Evolutionary conservation across 2,329 filamentous ascomycete genomes (phyloP), one percentile per base, ranked within the genome.

Genomic region (Fusarium sp.): DNA sequence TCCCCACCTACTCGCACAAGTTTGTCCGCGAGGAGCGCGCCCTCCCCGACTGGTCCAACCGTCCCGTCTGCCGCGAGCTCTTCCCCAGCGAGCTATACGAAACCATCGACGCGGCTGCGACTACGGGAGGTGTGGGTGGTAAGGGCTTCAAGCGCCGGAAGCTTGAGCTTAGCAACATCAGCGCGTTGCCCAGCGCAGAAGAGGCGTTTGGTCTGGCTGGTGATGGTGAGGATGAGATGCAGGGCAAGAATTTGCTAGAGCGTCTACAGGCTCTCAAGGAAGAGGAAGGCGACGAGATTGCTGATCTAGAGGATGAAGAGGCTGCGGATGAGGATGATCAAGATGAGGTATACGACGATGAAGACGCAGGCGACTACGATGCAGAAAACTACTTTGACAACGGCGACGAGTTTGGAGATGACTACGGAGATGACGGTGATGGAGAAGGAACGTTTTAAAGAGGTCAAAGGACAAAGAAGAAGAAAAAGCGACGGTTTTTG

Each of bases 321-420:
- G 86, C 82, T 10, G 77, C 81, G 43, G 82, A 83, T 37, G 85
- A 86, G 61, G 85, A 85, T 11, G 86, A 86, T 20, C 85, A 87
- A 73, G 87, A 88, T 64, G 86, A 88, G 64, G 83, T 82, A 27
- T 88, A 87, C 70, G 88, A 91, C 57, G 89, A 91, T 65, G 88
- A 90, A 67, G 88, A 89, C 58, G 89, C 87, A 2, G 89, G 89
- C 9, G 89, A 91, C 70, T 91, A 91, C 77, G 87, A 91, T 52
- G 89, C 89, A 3, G 89, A 91, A 76, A 85, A 85, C 11, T 91
- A 91, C 81, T 91, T 91, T 78, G 89, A 91, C 69, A 88, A 86
- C 27, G 88, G 88, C 14, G 88, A 89, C 70, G 88, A 90, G 27
- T 86, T 88, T 62, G 85, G 86, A 39, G 86, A 87, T 25, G 88